Base-by-base conservation (phyloP, 768 basidiomycete genomes). In the Suillus tomentosus region DNA sequence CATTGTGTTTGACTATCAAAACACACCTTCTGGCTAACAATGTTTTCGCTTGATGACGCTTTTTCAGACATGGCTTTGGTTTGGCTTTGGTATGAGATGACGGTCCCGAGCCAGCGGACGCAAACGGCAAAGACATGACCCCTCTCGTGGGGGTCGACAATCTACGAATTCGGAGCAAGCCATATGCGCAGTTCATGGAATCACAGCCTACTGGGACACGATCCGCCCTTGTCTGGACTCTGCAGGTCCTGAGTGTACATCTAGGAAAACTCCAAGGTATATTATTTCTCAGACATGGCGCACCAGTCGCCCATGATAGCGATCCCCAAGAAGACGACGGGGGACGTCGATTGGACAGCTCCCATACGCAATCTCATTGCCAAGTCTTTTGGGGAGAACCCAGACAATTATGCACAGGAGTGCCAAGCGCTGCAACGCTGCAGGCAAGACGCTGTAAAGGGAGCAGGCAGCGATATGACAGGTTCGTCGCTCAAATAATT, bases 401-500 rank as follows among this genome's bases (percentile, higher is more conserved):
- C 96, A 36, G 94, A 96, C 64, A 86, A 87, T 68, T 99, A 98
- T 74, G 78, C 88, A 0, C 79, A 89, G 14, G 97, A 99, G 74
- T 94, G 88, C 74, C 86, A 88, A 14, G 79, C 88, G 2, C 85
- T 99, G 19, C 94, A 97, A 72, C 82, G 96, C 43, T 95, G 94
- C 80, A 80, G 97, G 34, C 95, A 98, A 76, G 97, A 99, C 72
- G 97, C 97, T 0, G 94, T 99, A 6, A 85, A 91, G 67, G 96
- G 96, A 34, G 96, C 96, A 39, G 97, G 97, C 1, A 96, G 95
- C 73, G 97, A 99, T 74, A 81, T 87, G 62, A 97, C 95, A n/a
- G 94, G 94, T 94, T 64, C 68, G 85, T 73, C 3, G 11, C 8
- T 40, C 17, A 9, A 50, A 40, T 45, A 24, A 58, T 42, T 48